A percentile compares a stretch with the other conserved stretches of the same genome.
Conservation (phyloP, 208 protist genomes). For the Trypanosoma congolense region DNA sequence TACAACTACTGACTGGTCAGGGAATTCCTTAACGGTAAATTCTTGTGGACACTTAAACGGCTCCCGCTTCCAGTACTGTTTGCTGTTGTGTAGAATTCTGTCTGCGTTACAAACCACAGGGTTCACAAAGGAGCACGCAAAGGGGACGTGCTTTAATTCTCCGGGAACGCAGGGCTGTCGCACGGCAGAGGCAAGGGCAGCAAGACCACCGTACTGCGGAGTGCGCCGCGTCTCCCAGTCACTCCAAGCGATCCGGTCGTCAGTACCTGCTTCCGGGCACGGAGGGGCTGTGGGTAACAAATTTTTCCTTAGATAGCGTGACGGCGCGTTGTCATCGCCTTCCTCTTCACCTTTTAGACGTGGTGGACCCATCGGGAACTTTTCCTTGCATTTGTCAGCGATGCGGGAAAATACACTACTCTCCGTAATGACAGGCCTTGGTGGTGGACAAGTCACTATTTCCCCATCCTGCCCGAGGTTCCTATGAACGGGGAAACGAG, state of each 20-base stretch:
- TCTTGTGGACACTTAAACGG: slow-evolving; percentile 15
- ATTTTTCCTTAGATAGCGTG: slow-evolving; percentile 7
- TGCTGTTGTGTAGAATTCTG: slow-evolving; percentile 4
- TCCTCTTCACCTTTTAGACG: slow-evolving; percentile 2
- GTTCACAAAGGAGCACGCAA: slow-evolving; percentile 19
- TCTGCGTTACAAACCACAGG: slow-evolving; percentile 13
- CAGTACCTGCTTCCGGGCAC: slow-evolving; percentile 30
- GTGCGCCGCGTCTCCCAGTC: slow-evolving; percentile 32
- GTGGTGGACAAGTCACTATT: slow-evolving; percentile 2
- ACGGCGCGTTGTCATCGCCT: slow-evolving; percentile 6
- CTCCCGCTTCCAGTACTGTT: slow-evolving; percentile 8
- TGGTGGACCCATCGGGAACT: neutral
- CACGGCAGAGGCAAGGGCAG: neutral
- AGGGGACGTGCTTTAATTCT: slow-evolving; percentile 17
- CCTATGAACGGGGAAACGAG: slow-evolving; percentile 20
- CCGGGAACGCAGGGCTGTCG: neutral
- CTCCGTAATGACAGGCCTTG: neutral
- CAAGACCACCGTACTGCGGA: slow-evolving; percentile 17
- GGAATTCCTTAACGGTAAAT: slow-evolving; percentile 13
- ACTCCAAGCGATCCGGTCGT: slow-evolving; percentile 38
- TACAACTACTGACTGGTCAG: slow-evolving; percentile 1
- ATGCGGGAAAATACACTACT: neutral
- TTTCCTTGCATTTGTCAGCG: neutral
- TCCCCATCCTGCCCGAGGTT: neutral
- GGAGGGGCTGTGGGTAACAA: slow-evolving; percentile 48